Percentiles rank a stretch among this genome's conserved stretches.
Evolutionary conservation across 495 filamentous ascomycete genomes (phyloP).

Genomic region (Penicillium paradoxum): DNA sequence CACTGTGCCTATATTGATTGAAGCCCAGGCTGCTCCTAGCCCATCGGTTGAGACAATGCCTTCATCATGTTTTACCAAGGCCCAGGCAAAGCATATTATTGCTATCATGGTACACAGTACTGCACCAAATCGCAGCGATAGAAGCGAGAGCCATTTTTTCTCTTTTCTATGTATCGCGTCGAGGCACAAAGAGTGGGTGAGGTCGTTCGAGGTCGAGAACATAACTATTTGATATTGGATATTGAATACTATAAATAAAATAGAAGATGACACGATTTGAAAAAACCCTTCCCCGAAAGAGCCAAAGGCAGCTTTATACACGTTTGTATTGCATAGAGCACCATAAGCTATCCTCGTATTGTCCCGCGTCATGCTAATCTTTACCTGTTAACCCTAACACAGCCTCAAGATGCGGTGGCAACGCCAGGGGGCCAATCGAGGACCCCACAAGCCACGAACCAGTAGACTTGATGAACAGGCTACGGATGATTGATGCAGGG

Average conservation of each 20-base stretch:
- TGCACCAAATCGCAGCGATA: constrained; percentile 13
- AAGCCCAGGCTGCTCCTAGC: constrained; percentile 7
- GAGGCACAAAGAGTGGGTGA: constrained; percentile 4
- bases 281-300: no score
- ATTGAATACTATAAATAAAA: not conserved
- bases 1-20: constrained; percentile 13
- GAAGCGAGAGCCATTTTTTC: constrained; percentile 15
- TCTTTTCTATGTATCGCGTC: constrained; percentile 13
- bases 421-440: constrained; percentile 8
- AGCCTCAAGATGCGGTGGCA: constrained; percentile 11
- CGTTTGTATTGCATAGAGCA: not conserved
- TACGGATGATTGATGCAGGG: not conserved
- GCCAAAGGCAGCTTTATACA: not conserved
- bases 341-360: not conserved
- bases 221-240: not conserved
- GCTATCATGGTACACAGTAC: constrained; percentile 6
- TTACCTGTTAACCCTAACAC: constrained; percentile 8
- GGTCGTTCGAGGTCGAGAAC: constrained; percentile 1
- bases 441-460: not conserved
- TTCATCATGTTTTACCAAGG: constrained; percentile 6
- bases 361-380: constrained; percentile 2
- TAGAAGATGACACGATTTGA: not conserved
- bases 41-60: constrained; percentile 13
- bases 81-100: constrained; percentile 18
- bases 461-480: not conserved